Evolutionary conservation across 2,329 filamentous ascomycete species (phyloP).

Genomic region (Aplosporella prunicola): DNA sequence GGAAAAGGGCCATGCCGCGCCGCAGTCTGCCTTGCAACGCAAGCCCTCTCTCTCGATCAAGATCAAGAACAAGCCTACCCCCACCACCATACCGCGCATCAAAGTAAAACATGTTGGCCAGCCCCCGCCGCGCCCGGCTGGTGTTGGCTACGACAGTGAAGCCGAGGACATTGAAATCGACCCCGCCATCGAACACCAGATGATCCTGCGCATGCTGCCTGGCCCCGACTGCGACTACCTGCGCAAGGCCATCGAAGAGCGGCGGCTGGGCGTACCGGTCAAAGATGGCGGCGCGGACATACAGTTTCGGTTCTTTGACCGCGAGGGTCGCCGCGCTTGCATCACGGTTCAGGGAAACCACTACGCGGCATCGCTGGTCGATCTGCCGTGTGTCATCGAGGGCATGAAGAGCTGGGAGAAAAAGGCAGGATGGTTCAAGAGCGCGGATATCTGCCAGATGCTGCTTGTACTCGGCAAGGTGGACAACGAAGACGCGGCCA

Average conservation of each 20-base stretch:
- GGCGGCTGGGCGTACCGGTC: constrained; percentile 60
- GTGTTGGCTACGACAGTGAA: constrained; percentile 94
- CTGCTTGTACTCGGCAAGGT: constrained; percentile 66
- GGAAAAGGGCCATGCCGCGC: not conserved
- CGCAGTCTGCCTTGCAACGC: constrained; percentile 2
- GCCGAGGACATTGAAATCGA: constrained; percentile 83
- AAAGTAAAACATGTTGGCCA: constrained; percentile 45
- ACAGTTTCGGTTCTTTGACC: constrained; percentile 66
- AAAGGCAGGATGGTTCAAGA: constrained; percentile 74
- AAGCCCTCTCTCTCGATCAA: constrained; percentile 31
- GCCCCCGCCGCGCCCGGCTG: constrained; percentile 58
- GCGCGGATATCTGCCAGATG: constrained; percentile 83
- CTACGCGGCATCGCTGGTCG: constrained; percentile 72
- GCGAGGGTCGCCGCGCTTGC: constrained; percentile 63
- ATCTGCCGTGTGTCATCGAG: constrained; percentile 79
- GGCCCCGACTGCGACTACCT: constrained; percentile 81
- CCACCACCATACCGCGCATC: constrained; percentile 11
- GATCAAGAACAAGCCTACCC: constrained; percentile 41
- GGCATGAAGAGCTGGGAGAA: constrained; percentile 91
- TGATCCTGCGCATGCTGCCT: constrained; percentile 79
- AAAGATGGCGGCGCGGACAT: constrained; percentile 65
- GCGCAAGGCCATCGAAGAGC: constrained; percentile 63
- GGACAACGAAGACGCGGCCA: constrained; percentile 43
- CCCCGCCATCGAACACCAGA: constrained; percentile 80
- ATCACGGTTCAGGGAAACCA: constrained; percentile 58